Base-by-base conservation (phyloP, 345 rosid species). In the Lepidium africanum region DNA sequence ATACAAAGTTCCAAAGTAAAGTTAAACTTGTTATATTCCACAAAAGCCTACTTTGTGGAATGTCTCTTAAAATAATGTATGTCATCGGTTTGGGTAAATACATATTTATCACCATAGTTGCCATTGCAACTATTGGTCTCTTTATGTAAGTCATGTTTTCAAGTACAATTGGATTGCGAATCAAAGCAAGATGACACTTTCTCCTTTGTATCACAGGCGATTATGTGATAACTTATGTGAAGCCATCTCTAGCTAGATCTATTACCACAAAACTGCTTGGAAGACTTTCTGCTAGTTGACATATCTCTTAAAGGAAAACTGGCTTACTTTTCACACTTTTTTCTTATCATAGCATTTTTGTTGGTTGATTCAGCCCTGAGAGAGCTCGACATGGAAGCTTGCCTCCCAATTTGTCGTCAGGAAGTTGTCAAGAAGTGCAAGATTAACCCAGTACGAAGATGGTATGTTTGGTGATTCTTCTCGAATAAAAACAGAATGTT, bases 261-360 rank as follows among this genome's bases (percentile, higher is more conserved):
- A 86, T 86, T 72, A 92, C 98, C 42, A 85, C 85, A 49, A 74
- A 82, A 78, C 90, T 90, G 96, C 90, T 92, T 72, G 96, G 82
- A 63, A 86, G 96, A 85, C 79, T 92, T 76, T 88, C 96, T 61
- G 96, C 96, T 90, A 82, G 57, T 43, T 72, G 72, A 74, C 45
- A 59, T 25, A 30, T 54, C 36, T 68, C 53, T 37, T 70, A 33
- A 17, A 53, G 6, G 57, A 70, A 30, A 65, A 54, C 42, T 48
- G 32, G 45, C 45, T 32, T 54, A 61, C 17, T 25, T 16, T 46
- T 10, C 17, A 8, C 40, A 33, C 41, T 63, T 21, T 40, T 17
- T 1, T 48, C 47, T 53, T 37, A 12, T 47, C 60, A 46, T 69
- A 68, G 53, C 70, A 46, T 42, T 54, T 53, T 30, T 33, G 21